These are phyloP conservation scores for Stemphylium lycopersici DNA, from an alignment of 2,329 filamentous ascomycete species.

Conservation along the genomic window DNA sequence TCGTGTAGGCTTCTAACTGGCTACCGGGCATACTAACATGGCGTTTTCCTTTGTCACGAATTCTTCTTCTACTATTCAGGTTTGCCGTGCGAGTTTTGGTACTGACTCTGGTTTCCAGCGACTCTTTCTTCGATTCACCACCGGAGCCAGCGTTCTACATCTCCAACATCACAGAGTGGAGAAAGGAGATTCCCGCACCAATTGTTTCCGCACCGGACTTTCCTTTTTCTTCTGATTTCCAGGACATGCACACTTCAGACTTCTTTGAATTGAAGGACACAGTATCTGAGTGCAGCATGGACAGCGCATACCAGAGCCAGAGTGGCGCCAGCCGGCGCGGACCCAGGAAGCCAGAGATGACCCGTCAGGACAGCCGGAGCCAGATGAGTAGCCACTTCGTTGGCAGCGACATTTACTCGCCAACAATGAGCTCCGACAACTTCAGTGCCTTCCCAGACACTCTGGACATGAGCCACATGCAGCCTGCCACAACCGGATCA, in stretches of 20 bases:
- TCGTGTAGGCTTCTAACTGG: slow-evolving; percentile 16
- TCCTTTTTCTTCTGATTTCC: slow-evolving; percentile 42
- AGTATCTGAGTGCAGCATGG: slow-evolving; percentile 51
- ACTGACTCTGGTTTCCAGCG: slow-evolving; percentile 49
- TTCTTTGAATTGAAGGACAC: slow-evolving; percentile 46
- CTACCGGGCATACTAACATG: slow-evolving; percentile 42
- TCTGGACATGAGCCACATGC: slow-evolving; percentile 44
- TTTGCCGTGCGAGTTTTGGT: slow-evolving; percentile 28
- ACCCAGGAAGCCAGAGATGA: slow-evolving; percentile 34
- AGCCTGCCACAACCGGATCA: slow-evolving; percentile 36
- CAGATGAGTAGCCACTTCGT: slow-evolving; percentile 40
- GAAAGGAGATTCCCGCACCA: slow-evolving; percentile 47
- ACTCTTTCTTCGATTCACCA: slow-evolving; percentile 47
- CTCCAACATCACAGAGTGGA: slow-evolving; percentile 51
- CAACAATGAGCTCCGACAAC: slow-evolving; percentile 45
- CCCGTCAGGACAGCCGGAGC: slow-evolving; percentile 39
- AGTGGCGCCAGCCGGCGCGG: slow-evolving; percentile 45
- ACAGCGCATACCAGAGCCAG: slow-evolving; percentile 52
- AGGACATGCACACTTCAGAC: slow-evolving; percentile 45
- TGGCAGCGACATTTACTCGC: slow-evolving; percentile 44
- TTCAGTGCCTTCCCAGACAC: slow-evolving; percentile 41
- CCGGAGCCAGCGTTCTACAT: slow-evolving; percentile 43
- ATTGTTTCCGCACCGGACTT: slow-evolving; percentile 43
- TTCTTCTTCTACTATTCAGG: slow-evolving; percentile 20
- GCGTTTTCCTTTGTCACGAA: slow-evolving; percentile 40